Evolutionary conservation across 192 early-diverging fungal species (phyloP), one percentile per base, ranked within the genome.

Genomic region (Lunasporangiospora selenospora): DNA sequence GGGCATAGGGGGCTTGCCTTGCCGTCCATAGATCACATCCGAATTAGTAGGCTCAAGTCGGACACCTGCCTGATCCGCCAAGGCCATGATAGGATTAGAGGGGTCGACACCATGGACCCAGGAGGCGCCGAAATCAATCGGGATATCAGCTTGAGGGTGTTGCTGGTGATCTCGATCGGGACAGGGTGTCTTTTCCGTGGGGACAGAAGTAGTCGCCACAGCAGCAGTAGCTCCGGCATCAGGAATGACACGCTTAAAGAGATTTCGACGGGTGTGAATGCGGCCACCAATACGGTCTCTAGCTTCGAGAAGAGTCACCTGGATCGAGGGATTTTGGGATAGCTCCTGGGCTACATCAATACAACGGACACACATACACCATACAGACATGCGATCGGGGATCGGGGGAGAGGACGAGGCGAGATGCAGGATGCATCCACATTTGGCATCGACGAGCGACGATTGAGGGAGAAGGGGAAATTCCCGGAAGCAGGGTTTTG

Each of bases 121-220:
- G 26, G 75, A 77, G 23, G 75, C 75, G n/a, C 75, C 75, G 48
- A 67, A 69, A 26, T 77, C 75, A 38, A 77, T 55, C 18, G 75
- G 63, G 53, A 77, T 60, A 13, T 64, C 71, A 15, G 19, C 40
- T 19, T 37, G 8, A n/a, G 11, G 13, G 13, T 38, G 13, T 31
- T 33, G 32, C 37, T 56, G 40, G 9, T 7, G 8, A 6, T 39
- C 6, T 9, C 37, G 33, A 26, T 39, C 37, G 38, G n/a, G n/a
- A n/a, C n/a, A n/a, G n/a, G n/a, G n/a, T n/a, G n/a, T n/a, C 47
- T 15, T 11, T 49, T 19, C 10, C 47, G 47, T n/a, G n/a, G n/a
- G n/a, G n/a, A n/a, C n/a, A n/a, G n/a, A n/a, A n/a, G n/a, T n/a
- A n/a, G n/a, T n/a, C n/a, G n/a, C n/a, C n/a, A n/a, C n/a, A n/a